These are phyloP conservation scores for Alloteropsis semialata DNA, from an alignment of 176 grass and related monocot species.

Conservation along the genomic window DNA sequence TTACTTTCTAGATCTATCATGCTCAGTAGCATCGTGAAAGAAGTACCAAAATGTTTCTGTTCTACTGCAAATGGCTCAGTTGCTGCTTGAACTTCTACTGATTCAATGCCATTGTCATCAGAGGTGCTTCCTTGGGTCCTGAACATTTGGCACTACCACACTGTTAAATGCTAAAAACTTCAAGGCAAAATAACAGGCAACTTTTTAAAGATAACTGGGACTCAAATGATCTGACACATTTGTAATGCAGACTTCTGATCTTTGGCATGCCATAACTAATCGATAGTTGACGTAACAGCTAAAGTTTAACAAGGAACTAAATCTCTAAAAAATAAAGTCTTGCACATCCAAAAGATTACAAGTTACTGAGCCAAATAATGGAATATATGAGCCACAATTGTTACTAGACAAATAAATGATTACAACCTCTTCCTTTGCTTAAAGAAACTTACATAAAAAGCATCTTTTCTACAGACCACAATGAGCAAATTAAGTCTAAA, in stretches of 20 bases:
- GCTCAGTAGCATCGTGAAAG: background rate
- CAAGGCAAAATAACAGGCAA: too few species aligned
- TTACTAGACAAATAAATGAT: background rate
- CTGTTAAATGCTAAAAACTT: background rate
- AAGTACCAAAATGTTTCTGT: background rate
- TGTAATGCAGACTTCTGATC: background rate
- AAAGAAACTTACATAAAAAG: too few species aligned
- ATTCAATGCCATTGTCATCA: background rate
- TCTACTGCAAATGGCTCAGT: background rate
- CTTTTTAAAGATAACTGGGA: too few species aligned
- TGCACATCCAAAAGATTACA: background rate
- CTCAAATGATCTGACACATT: too few species aligned
- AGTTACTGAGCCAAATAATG: background rate
- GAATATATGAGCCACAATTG: background rate
- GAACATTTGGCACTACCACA: background rate
- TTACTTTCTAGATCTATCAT: background rate
- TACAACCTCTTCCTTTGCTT: background rate
- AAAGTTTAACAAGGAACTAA: background rate
- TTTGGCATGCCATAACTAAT: background rate
- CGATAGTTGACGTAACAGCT: background rate
- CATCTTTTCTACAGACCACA: too few species aligned
- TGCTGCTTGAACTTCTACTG: background rate
- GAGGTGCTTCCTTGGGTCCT: background rate
- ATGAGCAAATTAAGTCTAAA: too few species aligned
- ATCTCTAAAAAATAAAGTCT: too few species aligned